Evolutionary conservation across 768 basidiomycete species (phyloP).

Genomic region (Hirschioporus abietinus): DNA sequence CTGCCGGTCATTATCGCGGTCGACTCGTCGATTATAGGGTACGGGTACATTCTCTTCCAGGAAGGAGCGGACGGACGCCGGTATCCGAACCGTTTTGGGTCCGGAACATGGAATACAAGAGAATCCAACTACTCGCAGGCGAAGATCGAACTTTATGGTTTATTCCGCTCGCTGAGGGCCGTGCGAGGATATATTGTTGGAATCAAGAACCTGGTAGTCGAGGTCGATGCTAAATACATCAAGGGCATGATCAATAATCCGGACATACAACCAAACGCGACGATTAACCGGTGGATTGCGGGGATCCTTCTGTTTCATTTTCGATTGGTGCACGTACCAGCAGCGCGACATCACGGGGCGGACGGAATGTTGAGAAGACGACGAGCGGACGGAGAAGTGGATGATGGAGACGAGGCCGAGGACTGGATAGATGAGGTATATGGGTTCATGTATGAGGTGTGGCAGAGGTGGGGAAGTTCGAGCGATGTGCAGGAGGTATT

Average conservation of each 20-base stretch:
- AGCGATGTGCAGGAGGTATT: slow-evolving; percentile 14
- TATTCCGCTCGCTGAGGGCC: slow-evolving; percentile 11
- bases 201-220: slow-evolving; percentile 20
- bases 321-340: slow-evolving; percentile 31
- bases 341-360: slow-evolving; percentile 13
- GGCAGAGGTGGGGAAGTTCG: slow-evolving; percentile 17
- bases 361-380: slow-evolving; percentile 19
- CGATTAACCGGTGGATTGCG: slow-evolving; percentile 38
- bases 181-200: slow-evolving; percentile 23
- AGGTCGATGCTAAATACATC: slow-evolving; percentile 27
- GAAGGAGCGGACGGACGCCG: slow-evolving; percentile 13
- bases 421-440: neutral
- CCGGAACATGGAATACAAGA: slow-evolving; percentile 29
- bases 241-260: slow-evolving; percentile 36
- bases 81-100: slow-evolving; percentile 30
- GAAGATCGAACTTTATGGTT: slow-evolving; percentile 24
- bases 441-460: slow-evolving; percentile 1
- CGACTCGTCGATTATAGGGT: slow-evolving; percentile 22
- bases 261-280: slow-evolving; percentile 30
- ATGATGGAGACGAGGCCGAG: neutral
- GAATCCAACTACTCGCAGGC: slow-evolving; percentile 20
- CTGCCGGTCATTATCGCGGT: slow-evolving; percentile 18
- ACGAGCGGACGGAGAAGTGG: neutral
- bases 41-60: slow-evolving; percentile 24
- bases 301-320: slow-evolving; percentile 34